Percentiles rank a stretch among this genome's conserved stretches.
Evolutionary conservation across 2,329 filamentous ascomycete species (phyloP).

Genomic region (Cladosporium sp.): DNA sequence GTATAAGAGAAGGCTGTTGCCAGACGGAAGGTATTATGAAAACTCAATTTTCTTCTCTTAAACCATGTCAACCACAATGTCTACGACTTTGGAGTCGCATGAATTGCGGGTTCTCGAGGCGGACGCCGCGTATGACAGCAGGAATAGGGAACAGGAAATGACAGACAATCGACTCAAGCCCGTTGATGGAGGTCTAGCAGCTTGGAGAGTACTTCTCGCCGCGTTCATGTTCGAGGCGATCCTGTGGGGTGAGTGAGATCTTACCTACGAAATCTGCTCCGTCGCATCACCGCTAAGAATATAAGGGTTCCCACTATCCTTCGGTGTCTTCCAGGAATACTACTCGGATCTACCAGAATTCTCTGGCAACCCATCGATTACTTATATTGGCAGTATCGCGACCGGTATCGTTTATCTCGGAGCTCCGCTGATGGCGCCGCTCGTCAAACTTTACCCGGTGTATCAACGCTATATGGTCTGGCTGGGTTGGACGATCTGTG

Average conservation of each 20-base stretch:
- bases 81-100: not conserved
- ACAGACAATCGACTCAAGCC: not conserved
- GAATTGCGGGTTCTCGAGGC: not conserved
- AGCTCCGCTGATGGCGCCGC: constrained; percentile 51
- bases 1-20: not conserved
- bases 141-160: not conserved
- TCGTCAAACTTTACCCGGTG: constrained; percentile 44
- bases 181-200: not conserved
- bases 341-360: constrained; percentile 65
- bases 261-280: not conserved
- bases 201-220: not conserved
- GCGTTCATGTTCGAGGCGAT: not conserved
- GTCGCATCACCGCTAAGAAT: not conserved
- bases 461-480: constrained; percentile 51
- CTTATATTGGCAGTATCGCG: constrained; percentile 66
- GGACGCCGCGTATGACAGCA: not conserved
- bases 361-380: constrained; percentile 53
- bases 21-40: not conserved
- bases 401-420: constrained; percentile 60
- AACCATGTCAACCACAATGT: not conserved
- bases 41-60: not conserved
- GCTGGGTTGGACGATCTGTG: constrained; percentile 55
- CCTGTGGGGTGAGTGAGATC: not conserved
- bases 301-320: constrained; percentile 66
- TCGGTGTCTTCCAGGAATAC: constrained; percentile 71